Evolutionary conservation across 106 monocot genomes (phyloP).

Genomic region (Dendrobium chrysotoxum): DNA sequence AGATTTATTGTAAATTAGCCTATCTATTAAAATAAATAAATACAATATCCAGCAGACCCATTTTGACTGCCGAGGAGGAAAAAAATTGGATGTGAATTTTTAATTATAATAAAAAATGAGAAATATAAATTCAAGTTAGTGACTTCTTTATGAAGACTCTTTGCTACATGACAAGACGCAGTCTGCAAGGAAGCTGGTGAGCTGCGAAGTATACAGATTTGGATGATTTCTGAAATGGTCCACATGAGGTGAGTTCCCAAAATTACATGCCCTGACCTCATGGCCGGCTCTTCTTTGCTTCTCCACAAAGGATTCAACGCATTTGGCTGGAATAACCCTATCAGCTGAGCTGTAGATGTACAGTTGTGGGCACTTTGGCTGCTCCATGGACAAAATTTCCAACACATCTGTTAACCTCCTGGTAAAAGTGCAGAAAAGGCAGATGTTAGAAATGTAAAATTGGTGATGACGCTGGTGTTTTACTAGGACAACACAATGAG

Average conservation of each 20-base stretch:
- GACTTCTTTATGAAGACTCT: slow-evolving; percentile 10
- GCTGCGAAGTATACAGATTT: slow-evolving; percentile 63
- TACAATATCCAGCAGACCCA: neutral
- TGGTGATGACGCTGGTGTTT: neutral
- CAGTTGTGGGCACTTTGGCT: slow-evolving; percentile 89
- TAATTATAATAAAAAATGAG: neutral
- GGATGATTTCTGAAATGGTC: slow-evolving; percentile 90
- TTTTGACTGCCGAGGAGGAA: neutral
- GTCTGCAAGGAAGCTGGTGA: slow-evolving; percentile 67
- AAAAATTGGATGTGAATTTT: neutral
- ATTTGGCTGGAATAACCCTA: slow-evolving; percentile 79
- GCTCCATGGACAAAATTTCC: slow-evolving; percentile 51
- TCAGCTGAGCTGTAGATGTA: slow-evolving; percentile 96
- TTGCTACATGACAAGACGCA: slow-evolving; percentile 43
- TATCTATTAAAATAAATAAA: neutral
- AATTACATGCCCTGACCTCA: slow-evolving; percentile 69
- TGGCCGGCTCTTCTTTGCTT: slow-evolving; percentile 65
- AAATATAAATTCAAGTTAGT: slow-evolving; percentile 1
- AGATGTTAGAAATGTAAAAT: neutral
- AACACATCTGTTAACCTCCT: slow-evolving; percentile 75
- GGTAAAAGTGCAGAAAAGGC: slow-evolving; percentile 2
- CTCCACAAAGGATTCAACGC: slow-evolving; percentile 74
- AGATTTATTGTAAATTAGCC: neutral
- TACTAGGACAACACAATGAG: too few relatives aligned
- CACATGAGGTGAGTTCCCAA: slow-evolving; percentile 83